Evolutionary conservation across 192 early-diverging fungal genomes (phyloP), one percentile per base, ranked within the genome.

Genomic region (Dissophora ornata): DNA sequence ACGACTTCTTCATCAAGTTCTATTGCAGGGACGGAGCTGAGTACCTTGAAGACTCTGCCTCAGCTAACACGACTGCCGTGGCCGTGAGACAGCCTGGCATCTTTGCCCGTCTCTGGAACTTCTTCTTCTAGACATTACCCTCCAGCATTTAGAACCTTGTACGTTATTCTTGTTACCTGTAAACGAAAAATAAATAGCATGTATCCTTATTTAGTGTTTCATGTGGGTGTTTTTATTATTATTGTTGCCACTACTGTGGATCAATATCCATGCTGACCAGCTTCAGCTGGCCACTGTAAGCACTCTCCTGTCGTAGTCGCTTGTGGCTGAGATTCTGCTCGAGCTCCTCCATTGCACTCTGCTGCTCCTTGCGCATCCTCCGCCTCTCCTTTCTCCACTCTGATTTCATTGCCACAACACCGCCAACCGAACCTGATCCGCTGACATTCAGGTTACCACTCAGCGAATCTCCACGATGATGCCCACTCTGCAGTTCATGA

Each of bases 1-100:
- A 90, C 63, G 93, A 94, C 64, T 81, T 91, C 56, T 94, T 94
- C 80, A 85, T 87, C 29, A 84, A 84, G 71, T 93, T 90, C 55
- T 94, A 94, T 44, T 85, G 88, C 52, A 83, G 81, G 44, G 90
- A 92, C 22, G 83, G 87, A 10, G 79, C 46, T 3, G 62, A 79
- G 16, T 79, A 59, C 21, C 30, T 13, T 4, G 50, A 29, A 10
- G 33, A 42, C n/a, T 18, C 33, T 16, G 15, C 13, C 9, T 57
- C 75, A 54, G 71, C 71, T n/a, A n/a, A n/a, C 41, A 67, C 65
- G 42, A 62, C 40, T 0, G 82, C 74, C 5, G 71, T 84, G 11
- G 55, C 36, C 3, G 58, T n/a, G 0, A 51, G 57, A 11, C 51
- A 81, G 57, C 47, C 67, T 51, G 65, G 71, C 11, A 50, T 75